Evolutionary conservation across 257 asterid genomes (phyloP).

Genomic region (Rubia yunnanensis): DNA sequence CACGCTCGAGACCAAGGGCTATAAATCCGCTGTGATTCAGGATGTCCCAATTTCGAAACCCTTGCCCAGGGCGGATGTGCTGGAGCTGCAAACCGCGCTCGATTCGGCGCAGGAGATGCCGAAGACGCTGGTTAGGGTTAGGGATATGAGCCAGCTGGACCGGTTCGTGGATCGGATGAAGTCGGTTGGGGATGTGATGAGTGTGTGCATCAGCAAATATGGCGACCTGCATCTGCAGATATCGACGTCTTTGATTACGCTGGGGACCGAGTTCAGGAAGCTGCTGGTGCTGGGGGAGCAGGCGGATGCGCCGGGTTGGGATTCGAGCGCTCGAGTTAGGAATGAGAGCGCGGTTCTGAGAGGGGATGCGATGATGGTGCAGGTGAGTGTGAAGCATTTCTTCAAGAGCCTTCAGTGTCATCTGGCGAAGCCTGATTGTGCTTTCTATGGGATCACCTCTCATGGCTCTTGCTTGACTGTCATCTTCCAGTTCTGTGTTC

Average conservation of each 20-base stretch:
- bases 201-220: slow-evolving; percentile 56
- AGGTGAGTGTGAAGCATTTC: slow-evolving; percentile 83
- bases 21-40: slow-evolving; percentile 74
- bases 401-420: slow-evolving; percentile 72
- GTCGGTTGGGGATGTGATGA: slow-evolving; percentile 75
- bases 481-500: slow-evolving; percentile 82
- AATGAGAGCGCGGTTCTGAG: slow-evolving; percentile 53
- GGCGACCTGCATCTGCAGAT: slow-evolving; percentile 86
- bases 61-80: slow-evolving; percentile 56
- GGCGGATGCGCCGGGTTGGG: slow-evolving; percentile 34
- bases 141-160: slow-evolving; percentile 52
- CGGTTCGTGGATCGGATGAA: slow-evolving; percentile 71
- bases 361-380: slow-evolving; percentile 74
- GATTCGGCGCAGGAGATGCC: slow-evolving; percentile 68
- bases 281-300: slow-evolving; percentile 66
- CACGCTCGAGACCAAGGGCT: slow-evolving; percentile 73
- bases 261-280: slow-evolving; percentile 74
- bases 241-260: slow-evolving; percentile 49
- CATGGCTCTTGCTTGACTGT: slow-evolving; percentile 67
- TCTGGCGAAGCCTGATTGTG: slow-evolving; percentile 77
- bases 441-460: slow-evolving; percentile 66
- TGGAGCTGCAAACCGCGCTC: slow-evolving; percentile 61
- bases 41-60: slow-evolving; percentile 97
- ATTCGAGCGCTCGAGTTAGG: slow-evolving; percentile 49
- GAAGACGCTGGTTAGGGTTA: slow-evolving; percentile 48